Evolutionary conservation across 176 grass and related monocot genomes (phyloP), one percentile per base, ranked within the genome.

Genomic region (Oryza glumipatula): DNA sequence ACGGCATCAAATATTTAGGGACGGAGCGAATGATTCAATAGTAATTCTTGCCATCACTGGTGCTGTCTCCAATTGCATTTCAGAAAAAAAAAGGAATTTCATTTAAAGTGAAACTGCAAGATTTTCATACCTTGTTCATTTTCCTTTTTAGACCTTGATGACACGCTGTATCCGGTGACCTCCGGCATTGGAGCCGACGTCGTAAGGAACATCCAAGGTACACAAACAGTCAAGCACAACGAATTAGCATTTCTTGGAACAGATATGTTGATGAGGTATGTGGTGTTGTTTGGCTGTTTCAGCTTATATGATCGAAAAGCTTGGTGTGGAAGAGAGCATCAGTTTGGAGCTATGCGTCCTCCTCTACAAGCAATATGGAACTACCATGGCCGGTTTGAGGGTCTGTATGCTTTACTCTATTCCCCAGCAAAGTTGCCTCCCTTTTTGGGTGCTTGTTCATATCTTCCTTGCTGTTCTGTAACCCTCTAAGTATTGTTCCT

Each of bases 301-400:
- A 95, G 93, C 92, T 58, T 98, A 95, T 67, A 92, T 94, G 93
- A 78, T 98, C 10, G 88, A 95, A 70, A 91, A 92, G 30, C 89
- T 98, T 9, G 89, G 91, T 24, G 80, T 98, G 32, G 88, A 95
- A 10, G 77, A 94, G 65, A 73, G 69, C 80, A 75, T 94, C 66
- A 90, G 94, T 45, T 49, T 60, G 60, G 91, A 93, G 8, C 65
- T 98, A 12, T 98, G 91, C 70, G 70, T 79, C 83, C 76, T 98
- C 9, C 93, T 95, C 46, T 98, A 98, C 93, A 95, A 98, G 89
- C 84, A 98, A 67, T 98, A 98, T 26, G 95, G 93, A 49, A 98
- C 95, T 12, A 95, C 95, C 79, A 95, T 98, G 95, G 92, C 92
- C 10, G 95, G 95, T 12, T 44, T 98, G 70, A 82, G 85, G 87